Evolutionary conservation across 192 early-diverging fungal species (phyloP).

Genomic region (Diversispora epigaea): DNA sequence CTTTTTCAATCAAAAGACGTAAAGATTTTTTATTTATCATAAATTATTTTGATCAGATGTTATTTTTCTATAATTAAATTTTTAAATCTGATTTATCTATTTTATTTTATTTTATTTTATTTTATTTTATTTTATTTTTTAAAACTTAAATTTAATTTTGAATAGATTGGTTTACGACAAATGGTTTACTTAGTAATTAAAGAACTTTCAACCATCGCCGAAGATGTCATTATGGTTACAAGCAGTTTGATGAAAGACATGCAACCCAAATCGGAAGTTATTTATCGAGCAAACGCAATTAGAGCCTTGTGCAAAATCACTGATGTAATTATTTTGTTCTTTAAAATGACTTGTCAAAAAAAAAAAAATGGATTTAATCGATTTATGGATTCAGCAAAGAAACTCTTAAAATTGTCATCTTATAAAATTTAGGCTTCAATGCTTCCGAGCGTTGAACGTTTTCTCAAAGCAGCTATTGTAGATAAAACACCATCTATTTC

Average conservation of each 20-base stretch:
- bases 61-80: background rate
- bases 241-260: conserved; percentile 95
- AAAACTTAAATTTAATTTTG: background rate
- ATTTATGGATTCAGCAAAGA: background rate
- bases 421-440: conserved; percentile 69
- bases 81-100: background rate
- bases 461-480: conserved; percentile 95
- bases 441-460: conserved; percentile 93
- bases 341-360: conserved; percentile 3
- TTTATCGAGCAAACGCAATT: conserved; percentile 94
- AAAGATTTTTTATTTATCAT: conserved; percentile 34
- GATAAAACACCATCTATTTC: conserved; percentile 90
- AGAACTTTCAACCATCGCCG: conserved; percentile 88
- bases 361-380: too few relatives aligned
- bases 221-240: conserved; percentile 98
- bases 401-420: background rate
- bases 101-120: background rate
- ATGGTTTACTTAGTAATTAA: conserved; percentile 98
- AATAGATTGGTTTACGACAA: conserved; percentile 87
- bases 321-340: conserved; percentile 63
- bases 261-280: conserved; percentile 88
- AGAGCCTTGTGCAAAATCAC: conserved; percentile 93
- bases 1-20: conserved; percentile 96
- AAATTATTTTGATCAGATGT: background rate
- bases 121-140: background rate